Conservation (phyloP, 176 grass and related monocot genomes). For the Bonia amplexicaulis region DNA sequence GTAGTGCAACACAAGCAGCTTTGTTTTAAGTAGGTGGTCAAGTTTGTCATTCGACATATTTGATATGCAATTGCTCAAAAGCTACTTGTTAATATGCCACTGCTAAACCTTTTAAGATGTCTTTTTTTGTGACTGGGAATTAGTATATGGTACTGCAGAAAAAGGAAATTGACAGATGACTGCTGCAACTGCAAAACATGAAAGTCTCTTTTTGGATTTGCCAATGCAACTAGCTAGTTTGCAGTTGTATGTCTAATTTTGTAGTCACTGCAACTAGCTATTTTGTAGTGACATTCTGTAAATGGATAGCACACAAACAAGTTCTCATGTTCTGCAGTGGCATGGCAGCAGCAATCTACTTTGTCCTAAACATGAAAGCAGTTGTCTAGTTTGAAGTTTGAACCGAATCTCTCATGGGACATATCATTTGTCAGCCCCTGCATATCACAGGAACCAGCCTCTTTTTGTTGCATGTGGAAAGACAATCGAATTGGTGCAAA, state of each 20-base stretch:
- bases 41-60: not conserved
- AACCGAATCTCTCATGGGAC: not conserved
- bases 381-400: not conserved
- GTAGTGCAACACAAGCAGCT: not conserved
- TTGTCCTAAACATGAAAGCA: not conserved
- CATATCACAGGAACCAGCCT: not conserved
- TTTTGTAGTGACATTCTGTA: not conserved
- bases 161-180: not conserved
- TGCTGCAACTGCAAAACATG: not conserved
- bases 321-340: not conserved
- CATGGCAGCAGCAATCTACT: not conserved
- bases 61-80: not conserved
- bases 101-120: not conserved
- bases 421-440: not conserved
- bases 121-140: not conserved
- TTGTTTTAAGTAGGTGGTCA: not conserved
- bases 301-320: not conserved
- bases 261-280: not conserved
- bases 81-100: not conserved
- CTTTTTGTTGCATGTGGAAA: not conserved
- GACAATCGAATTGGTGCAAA: not conserved
- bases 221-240: not conserved
- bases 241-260: not conserved
- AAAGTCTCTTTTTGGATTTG: not conserved
- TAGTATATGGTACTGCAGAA: not conserved